A percentile compares a stretch with the other conserved stretches of the same genome.
Conservation (phyloP, 2,329 filamentous ascomycete species). For the Claviceps pazoutovae region DNA sequence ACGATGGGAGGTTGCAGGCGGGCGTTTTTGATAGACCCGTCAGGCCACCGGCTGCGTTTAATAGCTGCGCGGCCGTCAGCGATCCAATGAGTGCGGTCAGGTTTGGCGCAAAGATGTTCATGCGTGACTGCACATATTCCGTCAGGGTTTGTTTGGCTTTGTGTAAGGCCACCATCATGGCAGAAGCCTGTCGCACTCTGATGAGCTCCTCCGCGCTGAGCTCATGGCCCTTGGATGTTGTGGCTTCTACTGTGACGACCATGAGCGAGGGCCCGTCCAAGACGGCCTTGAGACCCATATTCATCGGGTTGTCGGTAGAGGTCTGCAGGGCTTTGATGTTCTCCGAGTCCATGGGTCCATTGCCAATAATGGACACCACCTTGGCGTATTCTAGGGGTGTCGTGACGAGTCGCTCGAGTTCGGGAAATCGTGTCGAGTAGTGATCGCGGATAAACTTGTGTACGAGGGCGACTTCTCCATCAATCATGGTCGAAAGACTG, state of each 20-base stretch:
- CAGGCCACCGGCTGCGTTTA: slow-evolving; percentile 84
- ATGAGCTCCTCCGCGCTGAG: slow-evolving; percentile 64
- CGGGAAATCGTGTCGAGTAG: slow-evolving; percentile 86
- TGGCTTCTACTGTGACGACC: slow-evolving; percentile 91
- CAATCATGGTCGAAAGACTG: slow-evolving; percentile 78
- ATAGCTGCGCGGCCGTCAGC: slow-evolving; percentile 85
- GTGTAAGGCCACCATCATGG: slow-evolving; percentile 79
- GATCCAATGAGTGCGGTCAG: slow-evolving; percentile 82
- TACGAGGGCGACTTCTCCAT: slow-evolving; percentile 80
- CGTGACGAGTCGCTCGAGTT: slow-evolving; percentile 77
- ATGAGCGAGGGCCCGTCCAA: slow-evolving; percentile 84
- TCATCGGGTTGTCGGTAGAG: slow-evolving; percentile 65
- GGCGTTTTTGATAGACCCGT: slow-evolving; percentile 83
- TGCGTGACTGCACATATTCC: slow-evolving; percentile 90
- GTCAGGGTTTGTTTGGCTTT: slow-evolving; percentile 75
- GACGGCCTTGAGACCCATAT: slow-evolving; percentile 61
- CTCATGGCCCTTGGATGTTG: slow-evolving; percentile 69
- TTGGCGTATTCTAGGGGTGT: slow-evolving; percentile 93
- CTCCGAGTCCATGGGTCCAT: slow-evolving; percentile 70
- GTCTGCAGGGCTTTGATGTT: slow-evolving; percentile 69
- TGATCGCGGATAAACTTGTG: slow-evolving; percentile 96
- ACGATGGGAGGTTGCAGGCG: slow-evolving; percentile 79
- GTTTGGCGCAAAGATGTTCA: slow-evolving; percentile 93
- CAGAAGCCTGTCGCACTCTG: slow-evolving; percentile 62
- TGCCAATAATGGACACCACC: slow-evolving; percentile 83